Evolutionary conservation across 495 filamentous ascomycete genomes (phyloP), one percentile per base, ranked within the genome.

Genomic region (Podospora tetraspora): DNA sequence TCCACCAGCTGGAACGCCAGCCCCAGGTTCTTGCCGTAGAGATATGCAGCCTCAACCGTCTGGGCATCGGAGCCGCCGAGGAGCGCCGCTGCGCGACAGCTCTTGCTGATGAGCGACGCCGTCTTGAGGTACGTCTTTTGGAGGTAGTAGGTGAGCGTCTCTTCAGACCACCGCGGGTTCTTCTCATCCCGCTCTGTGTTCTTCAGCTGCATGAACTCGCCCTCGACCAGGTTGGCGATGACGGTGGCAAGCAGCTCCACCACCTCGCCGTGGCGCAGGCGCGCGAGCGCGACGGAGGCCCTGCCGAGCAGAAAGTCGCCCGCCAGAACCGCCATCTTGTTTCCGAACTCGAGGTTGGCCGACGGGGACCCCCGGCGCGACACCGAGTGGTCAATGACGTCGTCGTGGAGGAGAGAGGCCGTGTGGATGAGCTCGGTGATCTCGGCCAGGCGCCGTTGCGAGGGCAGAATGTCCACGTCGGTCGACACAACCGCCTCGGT

Each of bases 61-160:
- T 90, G 87, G 1, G 87, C 85, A 19, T 92, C 86, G 25, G 88
- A 85, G 25, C 90, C 85, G 24, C 96, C 94, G 16, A 99, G 85
- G 27, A 99, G 79, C 6, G 95, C 94, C 3, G 95, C 86, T 1
- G 94, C 93, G 58, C 95, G 87, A 78, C 95, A 98, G 12, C 90
- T 93, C 78, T 99, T 99, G 74, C 91, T 94, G 73, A 99, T 98
- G 72, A 99, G 82, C 72, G 91, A 93, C 22, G 95, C 95, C 5
- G 92, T 94, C 83, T 99, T 99, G 69, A 99, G 85, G 76, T 99
- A 99, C 52, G 95, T 98, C 84, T 99, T 99, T 76, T 97, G 92
- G n/a, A 99, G 83, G 76, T 99, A 99, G 78, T 98, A 98, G 10
- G 89, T 83, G 66, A 99, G 83, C 2, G 92, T 91, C 29, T 97